These are phyloP conservation scores for Kwoniella sp. DNA, from an alignment of 768 basidiomycete species.

Conservation along the genomic window DNA sequence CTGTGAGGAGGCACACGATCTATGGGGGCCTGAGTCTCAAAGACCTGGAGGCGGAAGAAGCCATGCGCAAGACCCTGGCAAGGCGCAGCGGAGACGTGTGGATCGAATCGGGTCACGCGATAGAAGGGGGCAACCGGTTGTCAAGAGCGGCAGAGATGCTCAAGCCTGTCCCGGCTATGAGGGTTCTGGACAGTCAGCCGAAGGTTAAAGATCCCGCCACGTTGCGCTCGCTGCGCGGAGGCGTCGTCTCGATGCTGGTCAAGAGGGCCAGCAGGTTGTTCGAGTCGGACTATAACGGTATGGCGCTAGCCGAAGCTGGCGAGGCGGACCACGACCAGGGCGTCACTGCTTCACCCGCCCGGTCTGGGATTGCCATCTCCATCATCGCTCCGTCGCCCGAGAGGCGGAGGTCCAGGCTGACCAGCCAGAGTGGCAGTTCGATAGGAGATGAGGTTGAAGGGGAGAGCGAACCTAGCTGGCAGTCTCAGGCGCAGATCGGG, in stretches of 20 bases:
- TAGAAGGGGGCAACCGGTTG: constrained; percentile 17
- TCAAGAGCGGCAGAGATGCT: constrained; percentile 39
- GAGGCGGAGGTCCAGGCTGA: neutral
- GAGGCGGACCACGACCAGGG: neutral
- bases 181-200: constrained; percentile 20
- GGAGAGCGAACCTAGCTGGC: constrained; percentile 1
- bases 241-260: constrained; percentile 32
- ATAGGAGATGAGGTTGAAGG: neutral
- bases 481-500: constrained; percentile 7
- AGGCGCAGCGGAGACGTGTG: constrained; percentile 37
- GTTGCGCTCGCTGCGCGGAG: constrained; percentile 12
- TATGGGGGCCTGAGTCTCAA: constrained; percentile 16
- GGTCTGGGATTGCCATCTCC: constrained; percentile 9
- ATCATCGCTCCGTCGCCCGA: constrained; percentile 15
- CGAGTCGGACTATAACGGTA: constrained; percentile 3
- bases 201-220: neutral
- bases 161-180: constrained; percentile 37
- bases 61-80: constrained; percentile 23
- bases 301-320: constrained; percentile 22
- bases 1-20: constrained; percentile 29
- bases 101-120: constrained; percentile 39
- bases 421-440: neutral
- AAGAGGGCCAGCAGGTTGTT: constrained; percentile 16
- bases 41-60: constrained; percentile 25
- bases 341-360: constrained; percentile 6